Evolutionary conservation across 2,329 filamentous ascomycete genomes (phyloP), one percentile per base, ranked within the genome.

Genomic region (Colletotrichum sansevieriae): DNA sequence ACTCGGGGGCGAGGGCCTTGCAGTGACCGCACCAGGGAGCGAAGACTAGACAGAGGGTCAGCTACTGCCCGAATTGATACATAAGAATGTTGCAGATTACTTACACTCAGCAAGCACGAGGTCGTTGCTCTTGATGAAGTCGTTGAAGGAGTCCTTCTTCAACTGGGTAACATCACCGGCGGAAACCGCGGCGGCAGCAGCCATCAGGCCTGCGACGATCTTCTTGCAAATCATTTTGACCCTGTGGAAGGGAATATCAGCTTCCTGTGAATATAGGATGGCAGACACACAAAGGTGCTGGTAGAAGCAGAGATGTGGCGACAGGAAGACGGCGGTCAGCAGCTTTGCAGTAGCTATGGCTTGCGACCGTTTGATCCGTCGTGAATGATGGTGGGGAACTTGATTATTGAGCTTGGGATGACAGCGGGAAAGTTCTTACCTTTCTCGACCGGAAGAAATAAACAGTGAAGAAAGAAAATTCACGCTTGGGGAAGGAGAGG

Each of bases 1-100:
- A 97, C 83, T 96, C 93, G 78, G 93, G 92, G 71, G 92, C 96
- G 74, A 99, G 93, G 70, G 95, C 95, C 88, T 99, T 98, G 92
- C 95, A 98, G 88, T 98, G 95, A 73, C 95, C 95, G 76, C 93
- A 97, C 95, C 95, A 97, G 75, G 95, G 95, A 74, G 95, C 95
- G 81, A 93, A 98, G 90, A 98, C 92, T 94, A 7, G 55, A 8
- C 33, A 4, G 44, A 46, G 51, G 54, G 77, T 87, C 77, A 87
- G 81, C 67, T 68, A 41, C 3, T 22, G 47, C 9, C 22, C 33
- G 61, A 47, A 74, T 72, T 75, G 75, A 68, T 65, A 10, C 29
- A 12, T 39, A 57, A 46, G 47, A 3, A n/a, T 15, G 15, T n/a
- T 10, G n/a, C 7, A 15, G 35, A 37, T 58, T 43, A 52, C 92